These are phyloP conservation scores for Nissolia schottii DNA, from an alignment of 306 rosid genomes.

Conservation along the genomic window DNA sequence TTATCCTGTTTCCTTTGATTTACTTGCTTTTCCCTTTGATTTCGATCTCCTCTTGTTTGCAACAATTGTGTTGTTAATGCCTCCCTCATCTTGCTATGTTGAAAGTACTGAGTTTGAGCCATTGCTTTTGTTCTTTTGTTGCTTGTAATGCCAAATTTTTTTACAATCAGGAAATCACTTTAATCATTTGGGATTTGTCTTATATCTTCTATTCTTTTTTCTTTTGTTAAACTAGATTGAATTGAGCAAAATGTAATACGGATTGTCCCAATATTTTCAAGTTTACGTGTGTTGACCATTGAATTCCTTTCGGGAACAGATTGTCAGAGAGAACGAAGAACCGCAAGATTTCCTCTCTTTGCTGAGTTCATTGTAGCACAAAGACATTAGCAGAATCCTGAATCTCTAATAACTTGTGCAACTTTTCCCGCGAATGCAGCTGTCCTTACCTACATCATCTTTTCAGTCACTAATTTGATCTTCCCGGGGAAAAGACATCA, in stretches of 20 bases:
- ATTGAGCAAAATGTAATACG: not conserved
- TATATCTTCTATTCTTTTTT: not conserved
- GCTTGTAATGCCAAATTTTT: not conserved
- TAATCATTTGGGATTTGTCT: not conserved
- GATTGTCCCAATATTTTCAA: not conserved
- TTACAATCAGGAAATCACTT: not conserved
- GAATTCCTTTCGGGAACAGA: conserved; percentile 40
- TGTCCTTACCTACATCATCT: conserved; percentile 32
- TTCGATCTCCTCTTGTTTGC: not conserved
- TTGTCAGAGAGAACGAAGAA: conserved; percentile 78
- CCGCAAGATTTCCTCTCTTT: conserved; percentile 61
- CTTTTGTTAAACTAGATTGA: not conserved
- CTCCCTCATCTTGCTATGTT: not conserved
- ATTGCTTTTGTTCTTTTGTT: not conserved
- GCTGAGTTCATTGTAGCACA: conserved; percentile 52
- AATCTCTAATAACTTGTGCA: conserved; percentile 20
- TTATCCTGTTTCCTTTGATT: conserved; percentile 5
- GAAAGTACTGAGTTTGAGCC: not conserved
- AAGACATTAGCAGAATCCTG: conserved; percentile 19
- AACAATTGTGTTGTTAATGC: not conserved
- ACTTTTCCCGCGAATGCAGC: conserved; percentile 25
- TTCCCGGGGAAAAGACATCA: conserved; percentile 28
- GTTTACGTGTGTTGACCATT: conserved; percentile 19
- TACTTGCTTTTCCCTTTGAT: not conserved
- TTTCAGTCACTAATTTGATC: conserved; percentile 34